Evolutionary conservation across 2,329 filamentous ascomycete species (phyloP).

Genomic region (Cordyceps javanica): DNA sequence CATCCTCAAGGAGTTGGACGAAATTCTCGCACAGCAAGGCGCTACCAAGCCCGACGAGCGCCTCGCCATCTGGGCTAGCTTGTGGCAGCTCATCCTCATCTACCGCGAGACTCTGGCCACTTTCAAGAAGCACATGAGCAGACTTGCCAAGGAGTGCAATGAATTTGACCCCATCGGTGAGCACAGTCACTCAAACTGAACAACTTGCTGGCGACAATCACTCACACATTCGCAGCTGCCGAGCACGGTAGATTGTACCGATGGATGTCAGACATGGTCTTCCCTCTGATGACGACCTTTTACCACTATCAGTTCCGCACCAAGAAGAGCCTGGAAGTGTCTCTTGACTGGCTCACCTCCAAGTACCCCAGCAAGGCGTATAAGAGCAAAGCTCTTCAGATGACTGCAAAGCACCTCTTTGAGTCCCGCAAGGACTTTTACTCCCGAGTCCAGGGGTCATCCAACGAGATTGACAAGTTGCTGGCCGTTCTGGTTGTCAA

Average conservation of each 20-base stretch:
- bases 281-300: constrained; percentile 32
- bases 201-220: not conserved
- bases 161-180: constrained; percentile 20
- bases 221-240: constrained; percentile 14
- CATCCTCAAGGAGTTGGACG: constrained; percentile 35
- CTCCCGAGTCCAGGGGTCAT: constrained; percentile 28
- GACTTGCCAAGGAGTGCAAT: constrained; percentile 18
- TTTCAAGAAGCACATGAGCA: constrained; percentile 24
- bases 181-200: not conserved
- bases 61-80: constrained; percentile 40
- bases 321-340: constrained; percentile 34
- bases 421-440: constrained; percentile 30
- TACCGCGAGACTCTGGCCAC: constrained; percentile 37
- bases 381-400: constrained; percentile 24
- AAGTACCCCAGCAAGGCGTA: constrained; percentile 21
- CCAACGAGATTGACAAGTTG: constrained; percentile 26
- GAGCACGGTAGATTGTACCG: constrained; percentile 19
- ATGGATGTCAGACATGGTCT: constrained; percentile 28
- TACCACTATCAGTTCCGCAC: constrained; percentile 36
- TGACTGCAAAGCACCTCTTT: constrained; percentile 26
- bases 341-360: constrained; percentile 30
- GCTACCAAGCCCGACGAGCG: constrained; percentile 33
- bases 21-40: constrained; percentile 31
- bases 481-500: constrained; percentile 30
- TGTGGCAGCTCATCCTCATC: constrained; percentile 45